Percentiles rank a stretch among this genome's conserved stretches.
Conservation (phyloP, 139 green algal species). For the Chlamydomonas sphaeroides region DNA sequence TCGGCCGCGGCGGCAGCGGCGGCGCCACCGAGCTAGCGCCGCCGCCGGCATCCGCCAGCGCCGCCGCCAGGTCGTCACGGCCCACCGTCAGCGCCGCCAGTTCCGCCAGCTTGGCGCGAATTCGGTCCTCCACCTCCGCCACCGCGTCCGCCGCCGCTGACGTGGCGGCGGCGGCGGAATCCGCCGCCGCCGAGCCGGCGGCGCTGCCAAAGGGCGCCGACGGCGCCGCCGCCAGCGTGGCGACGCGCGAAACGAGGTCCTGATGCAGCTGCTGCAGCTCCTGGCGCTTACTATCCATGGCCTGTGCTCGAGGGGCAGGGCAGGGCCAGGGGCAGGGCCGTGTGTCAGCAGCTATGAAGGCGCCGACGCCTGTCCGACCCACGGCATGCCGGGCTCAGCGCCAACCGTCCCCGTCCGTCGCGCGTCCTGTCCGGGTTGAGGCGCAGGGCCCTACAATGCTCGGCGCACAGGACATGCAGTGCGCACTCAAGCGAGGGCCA, state of each 20-base stretch:
- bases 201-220: not conserved
- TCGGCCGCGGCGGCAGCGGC: not conserved
- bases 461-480: no score
- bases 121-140: conserved; percentile 31
- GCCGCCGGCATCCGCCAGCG: not conserved
- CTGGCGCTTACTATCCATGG: conserved; percentile 15
- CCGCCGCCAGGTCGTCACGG: not conserved
- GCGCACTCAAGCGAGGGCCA: no score
- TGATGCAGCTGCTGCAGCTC: conserved; percentile 29
- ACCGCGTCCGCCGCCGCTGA: not conserved
- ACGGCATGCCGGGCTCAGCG: no score
- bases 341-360: not conserved
- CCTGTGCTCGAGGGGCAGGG: not conserved
- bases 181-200: not conserved
- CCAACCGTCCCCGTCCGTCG: no score
- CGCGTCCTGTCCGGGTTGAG: no score
- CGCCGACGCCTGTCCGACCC: no score
- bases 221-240: not conserved
- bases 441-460: no score
- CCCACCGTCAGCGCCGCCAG: conserved; percentile 3
- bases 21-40: not conserved
- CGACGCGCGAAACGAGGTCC: conserved; percentile 14
- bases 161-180: not conserved
- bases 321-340: not conserved
- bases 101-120: conserved; percentile 34